Conservation (phyloP, 2,329 filamentous ascomycete species). For the Hymenoscyphus scutula region DNA sequence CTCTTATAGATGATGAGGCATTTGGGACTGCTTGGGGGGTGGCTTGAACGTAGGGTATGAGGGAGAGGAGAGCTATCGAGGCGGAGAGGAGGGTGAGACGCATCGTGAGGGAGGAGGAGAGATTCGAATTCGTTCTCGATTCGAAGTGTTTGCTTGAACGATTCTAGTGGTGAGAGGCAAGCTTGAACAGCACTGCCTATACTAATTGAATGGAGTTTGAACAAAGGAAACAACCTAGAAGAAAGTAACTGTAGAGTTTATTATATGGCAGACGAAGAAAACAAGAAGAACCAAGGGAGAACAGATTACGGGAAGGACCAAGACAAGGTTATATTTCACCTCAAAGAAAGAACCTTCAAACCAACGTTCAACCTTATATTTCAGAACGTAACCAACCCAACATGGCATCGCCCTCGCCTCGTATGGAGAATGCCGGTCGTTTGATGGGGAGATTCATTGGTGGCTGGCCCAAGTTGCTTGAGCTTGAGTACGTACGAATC, state of each 20-base stretch:
- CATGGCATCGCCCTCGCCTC: too few relatives aligned
- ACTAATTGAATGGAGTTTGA: neutral
- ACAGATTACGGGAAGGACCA: too few relatives aligned
- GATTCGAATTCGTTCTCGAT: neutral
- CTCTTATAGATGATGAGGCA: conserved; percentile 12
- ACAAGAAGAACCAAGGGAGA: too few relatives aligned
- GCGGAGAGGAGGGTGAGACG: conserved; percentile 24
- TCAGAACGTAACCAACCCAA: neutral
- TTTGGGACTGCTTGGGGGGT: conserved; percentile 26
- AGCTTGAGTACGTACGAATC: neutral
- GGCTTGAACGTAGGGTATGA: conserved; percentile 24
- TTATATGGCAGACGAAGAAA: neutral
- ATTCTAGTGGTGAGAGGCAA: neutral
- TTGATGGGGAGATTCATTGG: neutral
- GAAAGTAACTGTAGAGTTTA: neutral
- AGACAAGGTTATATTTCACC: neutral
- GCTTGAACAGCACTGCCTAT: too few relatives aligned
- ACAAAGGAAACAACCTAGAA: neutral
- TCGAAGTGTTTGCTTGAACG: neutral
- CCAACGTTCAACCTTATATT: neutral
- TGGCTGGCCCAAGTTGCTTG: too few relatives aligned
- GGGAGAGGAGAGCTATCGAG: conserved; percentile 28
- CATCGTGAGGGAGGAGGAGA: conserved; percentile 15
- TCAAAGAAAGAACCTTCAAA: neutral
- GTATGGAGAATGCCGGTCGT: neutral